phyloP scores from a whole-genome alignment of 805 yeast species.

The Candida berthetii region DNA sequence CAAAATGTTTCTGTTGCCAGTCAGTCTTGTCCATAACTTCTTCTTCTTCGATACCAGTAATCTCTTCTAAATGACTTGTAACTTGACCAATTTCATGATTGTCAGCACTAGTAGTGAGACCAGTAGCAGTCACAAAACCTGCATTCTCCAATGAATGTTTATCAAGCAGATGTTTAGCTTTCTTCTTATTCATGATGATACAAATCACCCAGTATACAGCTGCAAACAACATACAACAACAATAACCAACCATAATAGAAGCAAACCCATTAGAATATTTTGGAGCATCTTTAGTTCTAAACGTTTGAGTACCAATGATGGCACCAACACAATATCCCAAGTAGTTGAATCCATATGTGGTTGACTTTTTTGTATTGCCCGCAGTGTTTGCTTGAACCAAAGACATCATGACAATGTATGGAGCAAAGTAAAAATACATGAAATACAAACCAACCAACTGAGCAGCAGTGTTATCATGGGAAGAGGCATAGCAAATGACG shows the following conservation, averaged over 20 bases:
- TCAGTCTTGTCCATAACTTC: constrained; percentile 34
- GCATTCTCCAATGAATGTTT: too few relatives aligned
- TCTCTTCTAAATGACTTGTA: constrained; percentile 9
- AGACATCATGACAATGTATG: constrained; percentile 26
- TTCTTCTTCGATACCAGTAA: constrained; percentile 23
- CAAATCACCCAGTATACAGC: constrained; percentile 26
- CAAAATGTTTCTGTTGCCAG: constrained; percentile 27
- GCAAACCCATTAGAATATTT: constrained; percentile 37
- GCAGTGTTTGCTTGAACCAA: constrained; percentile 36
- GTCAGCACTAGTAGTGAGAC: not conserved
- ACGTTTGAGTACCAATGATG: constrained; percentile 43
- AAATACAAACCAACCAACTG: constrained; percentile 20
- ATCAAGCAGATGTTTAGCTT: constrained; percentile 3
- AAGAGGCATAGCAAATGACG: constrained; percentile 17
- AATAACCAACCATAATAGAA: constrained; percentile 34
- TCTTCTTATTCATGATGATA: constrained; percentile 25
- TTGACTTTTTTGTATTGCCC: constrained; percentile 38
- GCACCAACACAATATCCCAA: constrained; percentile 36
- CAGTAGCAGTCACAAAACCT: too few relatives aligned
- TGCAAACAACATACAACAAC: constrained; percentile 31
- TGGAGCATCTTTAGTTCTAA: constrained; percentile 35
- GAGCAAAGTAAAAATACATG: constrained; percentile 28
- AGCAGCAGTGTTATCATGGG: constrained; percentile 20
- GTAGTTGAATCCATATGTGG: constrained; percentile 28
- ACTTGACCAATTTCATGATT: constrained; percentile 1